Base-by-base conservation (phyloP, 306 rosid species). In the Prunus kanzakura region DNA sequence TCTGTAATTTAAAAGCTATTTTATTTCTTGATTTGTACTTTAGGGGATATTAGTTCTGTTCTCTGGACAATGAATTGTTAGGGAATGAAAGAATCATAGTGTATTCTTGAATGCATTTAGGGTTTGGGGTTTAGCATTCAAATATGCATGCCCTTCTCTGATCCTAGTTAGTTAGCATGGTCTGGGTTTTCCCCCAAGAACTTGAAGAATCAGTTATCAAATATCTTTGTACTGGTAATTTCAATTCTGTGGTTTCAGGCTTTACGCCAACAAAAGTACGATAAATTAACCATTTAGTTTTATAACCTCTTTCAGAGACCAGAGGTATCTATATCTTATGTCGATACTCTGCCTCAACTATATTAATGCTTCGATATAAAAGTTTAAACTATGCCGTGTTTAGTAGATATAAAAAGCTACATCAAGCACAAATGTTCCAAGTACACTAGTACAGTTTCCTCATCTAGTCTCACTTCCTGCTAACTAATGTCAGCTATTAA, bases 61-160 rank as follows among this genome's bases (percentile, higher is more conserved):
- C 25, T 61, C 18, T 49, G 47, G 74, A 45, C 13, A 47, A 45
- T 54, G 62, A 65, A 60, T 30, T 81, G 16, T 49, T 85, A 72
- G 79, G 75, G 79, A 71, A 78, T 61, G 76, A 75, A 70, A 76
- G 52, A 62, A 38, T 51, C 66, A 73, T 73, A 71, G 67, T 77
- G 30, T 54, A 78, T 60, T 84, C 51, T 72, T 75, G 14, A 4
- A 75, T 57, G 69, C 58, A 29, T 16, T 54, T n/a, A 68, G 41
- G 55, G 41, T 35, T 35, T 35, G 1, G 41, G 38, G 8, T 68
- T 45, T 64, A 41, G 35, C 47, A n/a, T 47, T 80, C 78, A 64
- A 30, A 25, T 2, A 27, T 11, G 23, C 38, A 12, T 8, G 13
- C 14, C 25, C 47, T 46, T 67, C 68, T 6, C 4, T 8, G 27